Percentiles rank a stretch among this genome's conserved stretches.
Conservation (phyloP, 192 early-diverging fungal species). For the Geranomyces variabilis region DNA sequence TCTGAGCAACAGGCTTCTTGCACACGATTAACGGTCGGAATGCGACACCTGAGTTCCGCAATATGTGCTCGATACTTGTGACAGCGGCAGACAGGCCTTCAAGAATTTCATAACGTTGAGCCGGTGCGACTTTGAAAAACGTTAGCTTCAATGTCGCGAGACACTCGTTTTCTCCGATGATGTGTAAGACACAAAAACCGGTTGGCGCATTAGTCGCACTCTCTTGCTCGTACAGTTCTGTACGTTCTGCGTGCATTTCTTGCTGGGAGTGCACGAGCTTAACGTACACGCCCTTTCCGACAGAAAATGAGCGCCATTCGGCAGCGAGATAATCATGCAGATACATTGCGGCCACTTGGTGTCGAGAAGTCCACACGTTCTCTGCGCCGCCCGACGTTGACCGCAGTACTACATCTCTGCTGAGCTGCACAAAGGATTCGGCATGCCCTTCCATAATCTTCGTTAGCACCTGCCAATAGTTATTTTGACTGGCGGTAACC, state of each 20-base stretch:
- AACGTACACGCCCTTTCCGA: slow-evolving; percentile 33
- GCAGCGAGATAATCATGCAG: slow-evolving; percentile 40
- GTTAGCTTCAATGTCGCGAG: slow-evolving; percentile 37
- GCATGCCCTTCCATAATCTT: slow-evolving; percentile 40
- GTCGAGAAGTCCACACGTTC: slow-evolving; percentile 11
- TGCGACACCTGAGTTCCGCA: slow-evolving; percentile 24
- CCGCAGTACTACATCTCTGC: slow-evolving; percentile 44
- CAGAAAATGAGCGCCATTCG: slow-evolving; percentile 45
- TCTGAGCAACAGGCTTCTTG: slow-evolving; percentile 40
- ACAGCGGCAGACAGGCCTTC: slow-evolving; percentile 26
- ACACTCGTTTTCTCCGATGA: slow-evolving; percentile 51
- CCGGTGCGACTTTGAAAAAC: slow-evolving; percentile 46
- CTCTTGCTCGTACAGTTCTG: not conserved
- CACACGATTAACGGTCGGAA: slow-evolving; percentile 49
- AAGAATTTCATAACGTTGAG: slow-evolving; percentile 30
- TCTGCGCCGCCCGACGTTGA: slow-evolving; percentile 32
- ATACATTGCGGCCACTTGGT: slow-evolving; percentile 45
- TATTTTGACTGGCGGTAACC: slow-evolving; percentile 3
- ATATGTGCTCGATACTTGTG: slow-evolving; percentile 28
- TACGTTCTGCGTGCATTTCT: not conserved
- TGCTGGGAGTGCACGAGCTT: slow-evolving; percentile 34
- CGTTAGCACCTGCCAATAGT: slow-evolving; percentile 51
- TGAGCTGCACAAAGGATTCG: slow-evolving; percentile 41
- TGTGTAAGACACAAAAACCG: slow-evolving; percentile 47
- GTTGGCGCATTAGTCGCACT: slow-evolving; percentile 6